These are phyloP conservation scores for Suillus ampliporus DNA, from an alignment of 768 basidiomycete genomes.

Conservation along the genomic window DNA sequence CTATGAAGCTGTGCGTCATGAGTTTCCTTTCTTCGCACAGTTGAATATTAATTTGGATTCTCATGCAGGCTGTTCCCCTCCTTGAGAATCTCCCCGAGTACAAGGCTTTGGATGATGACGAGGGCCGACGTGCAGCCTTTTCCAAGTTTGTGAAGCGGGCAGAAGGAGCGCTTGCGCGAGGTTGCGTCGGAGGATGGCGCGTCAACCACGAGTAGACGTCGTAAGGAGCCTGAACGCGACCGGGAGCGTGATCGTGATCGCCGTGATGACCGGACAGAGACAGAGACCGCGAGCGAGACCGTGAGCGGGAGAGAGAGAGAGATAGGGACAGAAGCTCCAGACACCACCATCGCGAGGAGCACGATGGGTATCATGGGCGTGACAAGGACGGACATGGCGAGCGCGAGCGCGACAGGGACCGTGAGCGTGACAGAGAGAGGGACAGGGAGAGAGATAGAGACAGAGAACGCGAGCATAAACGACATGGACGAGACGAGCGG, in stretches of 20 bases:
- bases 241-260: slow-evolving; percentile 53
- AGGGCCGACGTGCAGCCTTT: slow-evolving; percentile 80
- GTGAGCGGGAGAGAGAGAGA: slow-evolving; percentile 28
- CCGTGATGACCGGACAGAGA: slow-evolving; percentile 38
- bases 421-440: slow-evolving; percentile 46
- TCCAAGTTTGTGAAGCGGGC: slow-evolving; percentile 87
- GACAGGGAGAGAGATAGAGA: slow-evolving; percentile 45
- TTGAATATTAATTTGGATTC: slow-evolving; percentile 7
- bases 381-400: slow-evolving; percentile 38
- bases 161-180: slow-evolving; percentile 88
- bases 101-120: slow-evolving; percentile 88
- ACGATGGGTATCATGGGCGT: slow-evolving; percentile 14
- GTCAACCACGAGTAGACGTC: slow-evolving; percentile 78
- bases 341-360: slow-evolving; percentile 31
- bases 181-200: slow-evolving; percentile 81
- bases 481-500: slow-evolving; percentile 59
- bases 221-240: slow-evolving; percentile 72
- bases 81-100: slow-evolving; percentile 88
- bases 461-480: slow-evolving; percentile 48
- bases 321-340: slow-evolving; percentile 35
- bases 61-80: slow-evolving; percentile 64
- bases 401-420: slow-evolving; percentile 46
- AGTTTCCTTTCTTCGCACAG: not conserved
- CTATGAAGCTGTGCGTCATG: slow-evolving; percentile 76
- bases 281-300: slow-evolving; percentile 36